phyloP scores from a whole-genome alignment of 352 stramenopile species.

The Pythium biforme region DNA sequence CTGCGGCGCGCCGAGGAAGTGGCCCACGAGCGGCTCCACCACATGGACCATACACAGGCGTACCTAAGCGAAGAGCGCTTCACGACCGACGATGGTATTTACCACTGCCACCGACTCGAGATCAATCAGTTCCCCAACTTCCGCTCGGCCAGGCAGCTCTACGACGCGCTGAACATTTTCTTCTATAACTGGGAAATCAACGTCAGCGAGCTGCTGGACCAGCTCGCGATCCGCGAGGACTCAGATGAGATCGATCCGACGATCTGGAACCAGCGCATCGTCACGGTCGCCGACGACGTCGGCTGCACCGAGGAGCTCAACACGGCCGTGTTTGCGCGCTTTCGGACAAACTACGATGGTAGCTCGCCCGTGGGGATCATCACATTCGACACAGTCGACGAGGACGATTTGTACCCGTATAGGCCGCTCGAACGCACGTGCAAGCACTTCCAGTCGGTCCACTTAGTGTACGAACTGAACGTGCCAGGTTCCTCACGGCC shows the following conservation, averaged over 20 bases:
- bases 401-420: constrained; percentile 55
- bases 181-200: constrained; percentile 58
- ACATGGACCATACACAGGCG: constrained; percentile 3
- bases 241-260: constrained; percentile 33
- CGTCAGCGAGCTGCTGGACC: constrained; percentile 46
- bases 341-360: constrained; percentile 18
- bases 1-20: constrained; percentile 30
- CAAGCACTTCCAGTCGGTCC: constrained; percentile 16
- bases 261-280: constrained; percentile 46
- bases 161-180: constrained; percentile 42
- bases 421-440: constrained; percentile 22
- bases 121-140: constrained; percentile 35
- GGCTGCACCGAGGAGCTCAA: constrained; percentile 30
- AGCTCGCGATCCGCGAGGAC: constrained; percentile 52
- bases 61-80: constrained; percentile 21
- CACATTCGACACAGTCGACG: constrained; percentile 39
- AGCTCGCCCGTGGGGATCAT: constrained; percentile 34
- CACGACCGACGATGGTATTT: constrained; percentile 11
- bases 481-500: background rate
- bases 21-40: background rate
- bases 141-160: constrained; percentile 39
- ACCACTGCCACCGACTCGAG: constrained; percentile 16
- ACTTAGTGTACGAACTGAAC: constrained; percentile 12
- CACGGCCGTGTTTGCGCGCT: constrained; percentile 32
- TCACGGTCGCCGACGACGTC: constrained; percentile 28